A percentile compares a stretch with the other conserved stretches of the same genome.
Conservation (phyloP, 2,329 filamentous ascomycete genomes). For the Nigrospora sphaerica region DNA sequence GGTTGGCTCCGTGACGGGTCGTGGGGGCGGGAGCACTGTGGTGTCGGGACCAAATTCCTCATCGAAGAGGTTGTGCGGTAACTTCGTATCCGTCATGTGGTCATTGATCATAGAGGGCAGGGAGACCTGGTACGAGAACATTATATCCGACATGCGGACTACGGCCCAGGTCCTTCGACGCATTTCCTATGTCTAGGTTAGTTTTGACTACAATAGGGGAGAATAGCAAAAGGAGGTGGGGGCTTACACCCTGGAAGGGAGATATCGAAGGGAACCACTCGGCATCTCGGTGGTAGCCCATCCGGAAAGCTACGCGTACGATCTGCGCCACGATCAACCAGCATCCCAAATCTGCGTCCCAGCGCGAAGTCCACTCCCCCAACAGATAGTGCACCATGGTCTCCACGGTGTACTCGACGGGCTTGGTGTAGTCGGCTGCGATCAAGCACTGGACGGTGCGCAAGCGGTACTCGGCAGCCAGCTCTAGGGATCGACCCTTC, state of each 20-base stretch:
- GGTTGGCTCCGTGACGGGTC: conserved; percentile 64
- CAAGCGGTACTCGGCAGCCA: conserved; percentile 58
- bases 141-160: conserved; percentile 64
- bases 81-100: conserved; percentile 66
- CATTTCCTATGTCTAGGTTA: conserved; percentile 51
- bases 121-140: conserved; percentile 62
- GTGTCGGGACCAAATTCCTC: conserved; percentile 69
- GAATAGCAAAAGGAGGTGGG: not conserved
- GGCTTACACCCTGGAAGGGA: conserved; percentile 61
- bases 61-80: conserved; percentile 74
- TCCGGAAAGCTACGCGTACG: conserved; percentile 54
- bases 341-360: conserved; percentile 65
- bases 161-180: conserved; percentile 61
- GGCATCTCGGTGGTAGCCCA: conserved; percentile 74
- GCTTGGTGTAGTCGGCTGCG: conserved; percentile 70
- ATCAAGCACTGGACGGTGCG: conserved; percentile 73
- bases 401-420: conserved; percentile 69
- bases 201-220: not conserved
- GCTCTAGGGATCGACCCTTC: conserved; percentile 55
- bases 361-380: conserved; percentile 65
- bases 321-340: conserved; percentile 50
- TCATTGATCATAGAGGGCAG: conserved; percentile 63
- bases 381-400: conserved; percentile 70
- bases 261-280: conserved; percentile 66
- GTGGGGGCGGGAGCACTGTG: conserved; percentile 58